Base-by-base conservation (phyloP, 2,329 filamentous ascomycete species). In the Epichloe uncinata region DNA sequence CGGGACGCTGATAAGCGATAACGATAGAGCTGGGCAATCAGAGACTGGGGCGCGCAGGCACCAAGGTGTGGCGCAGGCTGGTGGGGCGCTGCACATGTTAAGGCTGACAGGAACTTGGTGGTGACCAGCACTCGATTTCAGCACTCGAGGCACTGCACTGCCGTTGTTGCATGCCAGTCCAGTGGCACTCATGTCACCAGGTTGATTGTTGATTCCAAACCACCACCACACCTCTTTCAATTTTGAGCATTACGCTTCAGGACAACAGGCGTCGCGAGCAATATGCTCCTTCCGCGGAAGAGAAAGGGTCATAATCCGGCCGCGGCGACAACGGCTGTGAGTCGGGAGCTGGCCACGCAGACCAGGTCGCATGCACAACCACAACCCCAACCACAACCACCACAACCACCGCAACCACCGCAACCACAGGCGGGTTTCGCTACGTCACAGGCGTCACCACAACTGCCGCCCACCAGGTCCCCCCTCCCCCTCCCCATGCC, bases 241-340 rank as follows among this genome's bases (percentile, higher is more conserved):
- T 9, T 30, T 1, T 26, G 22, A 8, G 20, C 18, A 18, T 47
- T 20, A n/a, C 47, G 34, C 35, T 44, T 38, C 33, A 36, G 42
- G 45, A 33, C 47, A 41, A 40, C 18, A 33, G n/a, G 35, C 2
- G n/a, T 11, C 35, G 18, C 16, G 48, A 50, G 54, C 3, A 42
- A 54, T 48, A 67, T 67, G 65, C 52, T 59, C 55, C 57, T 59
- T 54, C 58, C 62, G 44, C 64, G 64, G 51, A 67, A 67, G 56
- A 59, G 60, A 56, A 59, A 57, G 52, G 60, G 64, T 43, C 59
- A 59, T 45, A 63, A 63, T 47, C 55, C 60, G 48, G 55, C 56
- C 42, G 54, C 58, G 53, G 54, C 53, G 33, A 54, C 50, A 15
- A 55, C 53, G 38, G 56, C 54, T 40, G 4, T 53, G 45, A 55